A percentile compares a stretch with the other conserved stretches of the same genome.
Conservation (phyloP, 179 eudicot genomes). For the Camellia oleifera region DNA sequence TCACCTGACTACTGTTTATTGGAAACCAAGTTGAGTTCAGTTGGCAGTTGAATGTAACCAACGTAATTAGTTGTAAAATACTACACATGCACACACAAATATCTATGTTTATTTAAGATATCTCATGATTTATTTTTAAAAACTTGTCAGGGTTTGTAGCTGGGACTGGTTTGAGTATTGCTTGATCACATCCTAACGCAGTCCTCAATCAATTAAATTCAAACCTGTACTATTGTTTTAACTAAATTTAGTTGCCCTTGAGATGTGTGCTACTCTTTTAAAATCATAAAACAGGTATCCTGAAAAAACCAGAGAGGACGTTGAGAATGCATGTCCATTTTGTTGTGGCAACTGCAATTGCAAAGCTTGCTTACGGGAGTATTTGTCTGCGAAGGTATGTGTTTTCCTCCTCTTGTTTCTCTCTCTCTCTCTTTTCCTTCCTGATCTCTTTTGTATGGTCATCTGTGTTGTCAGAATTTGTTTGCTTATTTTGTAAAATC, state of each 20-base stretch:
- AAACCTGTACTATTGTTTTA: neutral
- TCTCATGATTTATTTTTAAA: neutral
- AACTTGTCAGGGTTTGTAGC: neutral
- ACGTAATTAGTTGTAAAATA: neutral
- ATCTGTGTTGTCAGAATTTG: neutral
- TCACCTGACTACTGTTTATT: neutral
- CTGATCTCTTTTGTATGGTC: neutral
- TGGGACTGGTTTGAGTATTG: neutral
- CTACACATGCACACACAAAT: neutral
- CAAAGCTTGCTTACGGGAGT: slow-evolving; percentile 14
- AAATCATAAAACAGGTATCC: slow-evolving; percentile 16
- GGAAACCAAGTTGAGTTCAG: neutral
- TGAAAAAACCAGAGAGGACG: slow-evolving; percentile 1
- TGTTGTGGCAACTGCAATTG: slow-evolving; percentile 17
- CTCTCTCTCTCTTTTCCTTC: no score
- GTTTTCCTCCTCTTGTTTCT: neutral
- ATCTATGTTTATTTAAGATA: neutral
- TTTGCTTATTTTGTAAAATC: neutral
- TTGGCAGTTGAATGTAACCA: neutral
- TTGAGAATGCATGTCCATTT: slow-evolving; percentile 12
- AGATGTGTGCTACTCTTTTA: neutral
- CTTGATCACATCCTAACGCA: neutral
- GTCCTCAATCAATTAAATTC: neutral
- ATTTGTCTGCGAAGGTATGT: slow-evolving; percentile 10
- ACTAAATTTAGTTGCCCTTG: neutral